Conservation (phyloP, 352 stramenopile species). For the Pythium folliculosum region DNA sequence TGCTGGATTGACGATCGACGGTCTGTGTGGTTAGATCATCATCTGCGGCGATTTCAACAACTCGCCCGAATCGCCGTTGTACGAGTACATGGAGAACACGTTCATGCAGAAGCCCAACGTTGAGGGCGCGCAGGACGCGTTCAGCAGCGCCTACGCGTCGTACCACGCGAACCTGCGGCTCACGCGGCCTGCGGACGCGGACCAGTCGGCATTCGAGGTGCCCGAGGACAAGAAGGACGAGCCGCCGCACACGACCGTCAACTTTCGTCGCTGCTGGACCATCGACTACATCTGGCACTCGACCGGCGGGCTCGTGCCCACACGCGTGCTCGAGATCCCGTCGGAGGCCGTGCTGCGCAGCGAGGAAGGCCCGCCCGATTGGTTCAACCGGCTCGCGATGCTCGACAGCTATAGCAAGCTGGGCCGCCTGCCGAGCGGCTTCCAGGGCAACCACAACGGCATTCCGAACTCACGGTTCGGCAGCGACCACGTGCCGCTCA, state of each 20-base stretch:
- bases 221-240: constrained; percentile 59
- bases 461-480: constrained; percentile 86
- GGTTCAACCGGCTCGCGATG: constrained; percentile 76
- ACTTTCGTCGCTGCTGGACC: constrained; percentile 85
- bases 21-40: constrained; percentile 49
- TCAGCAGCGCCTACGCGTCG: constrained; percentile 69
- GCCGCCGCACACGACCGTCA: constrained; percentile 84
- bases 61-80: constrained; percentile 78
- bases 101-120: constrained; percentile 86
- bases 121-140: constrained; percentile 63
- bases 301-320: constrained; percentile 57
- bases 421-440: constrained; percentile 57
- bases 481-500: constrained; percentile 86
- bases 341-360: constrained; percentile 61
- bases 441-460: constrained; percentile 85
- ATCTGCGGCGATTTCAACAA: constrained; percentile 90
- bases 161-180: constrained; percentile 60
- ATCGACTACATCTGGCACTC: constrained; percentile 92
- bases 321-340: constrained; percentile 71
- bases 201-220: constrained; percentile 4
- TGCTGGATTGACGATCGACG: too few relatives aligned
- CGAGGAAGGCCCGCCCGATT: constrained; percentile 76
- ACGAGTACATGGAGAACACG: constrained; percentile 88
- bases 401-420: constrained; percentile 68
- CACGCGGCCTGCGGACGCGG: constrained; percentile 26